Conservation (phyloP, 2,329 filamentous ascomycete genomes). For the Emydomyces testavorans region DNA sequence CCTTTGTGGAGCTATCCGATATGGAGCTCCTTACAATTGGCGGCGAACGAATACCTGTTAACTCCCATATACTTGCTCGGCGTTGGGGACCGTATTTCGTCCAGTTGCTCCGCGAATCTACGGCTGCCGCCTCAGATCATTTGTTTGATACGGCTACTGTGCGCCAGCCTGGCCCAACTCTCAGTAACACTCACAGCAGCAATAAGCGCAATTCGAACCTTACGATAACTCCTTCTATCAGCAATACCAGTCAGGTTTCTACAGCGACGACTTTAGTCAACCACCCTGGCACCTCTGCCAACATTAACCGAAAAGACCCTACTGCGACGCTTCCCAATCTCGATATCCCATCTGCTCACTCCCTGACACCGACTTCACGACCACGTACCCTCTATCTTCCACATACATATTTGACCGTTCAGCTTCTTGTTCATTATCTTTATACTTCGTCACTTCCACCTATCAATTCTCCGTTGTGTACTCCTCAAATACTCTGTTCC, state of each 20-base stretch:
- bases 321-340: slow-evolving; percentile 27
- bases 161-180: slow-evolving; percentile 41
- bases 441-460: slow-evolving; percentile 84
- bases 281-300: slow-evolving; percentile 24
- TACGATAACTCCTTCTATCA: slow-evolving; percentile 59
- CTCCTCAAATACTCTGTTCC: slow-evolving; percentile 90
- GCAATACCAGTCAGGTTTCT: slow-evolving; percentile 32
- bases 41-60: slow-evolving; percentile 84
- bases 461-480: slow-evolving; percentile 65
- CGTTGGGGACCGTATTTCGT: slow-evolving; percentile 96
- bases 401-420: slow-evolving; percentile 78
- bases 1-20: slow-evolving; percentile 74
- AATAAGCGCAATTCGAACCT: slow-evolving; percentile 66
- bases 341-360: slow-evolving; percentile 44
- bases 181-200: slow-evolving; percentile 38
- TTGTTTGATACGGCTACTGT: slow-evolving; percentile 61
- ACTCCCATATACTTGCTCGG: slow-evolving; percentile 74
- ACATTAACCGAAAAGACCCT: slow-evolving; percentile 11
- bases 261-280: slow-evolving; percentile 33
- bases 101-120: slow-evolving; percentile 71
- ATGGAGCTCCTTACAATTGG: slow-evolving; percentile 94
- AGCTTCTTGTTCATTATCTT: slow-evolving; percentile 81
- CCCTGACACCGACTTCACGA: slow-evolving; percentile 49
- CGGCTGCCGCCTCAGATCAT: slow-evolving; percentile 56
- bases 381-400: slow-evolving; percentile 85